Conservation (phyloP, 371 early-diverging fungal genomes). For the Lichtheimia hyalospora region DNA sequence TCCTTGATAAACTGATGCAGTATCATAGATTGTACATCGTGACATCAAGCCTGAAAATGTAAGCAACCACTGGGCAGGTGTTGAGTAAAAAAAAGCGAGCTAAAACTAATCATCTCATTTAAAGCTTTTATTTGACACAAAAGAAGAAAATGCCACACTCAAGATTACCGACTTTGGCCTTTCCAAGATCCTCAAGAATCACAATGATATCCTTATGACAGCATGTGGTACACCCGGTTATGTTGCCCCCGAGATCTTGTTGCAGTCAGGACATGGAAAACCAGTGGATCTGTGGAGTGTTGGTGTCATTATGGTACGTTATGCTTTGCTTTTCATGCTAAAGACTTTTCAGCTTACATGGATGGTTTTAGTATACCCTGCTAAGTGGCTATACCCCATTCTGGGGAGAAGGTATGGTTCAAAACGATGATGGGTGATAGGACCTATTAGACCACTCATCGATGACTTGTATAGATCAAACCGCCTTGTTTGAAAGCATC, state of each 20-base stretch:
- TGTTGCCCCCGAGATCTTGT: slow-evolving; percentile 86
- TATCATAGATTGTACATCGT: slow-evolving; percentile 74
- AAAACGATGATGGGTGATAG: neutral
- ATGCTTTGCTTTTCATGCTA: too few relatives aligned
- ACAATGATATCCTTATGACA: slow-evolving; percentile 67
- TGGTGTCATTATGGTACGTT: slow-evolving; percentile 78
- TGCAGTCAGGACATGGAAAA: slow-evolving; percentile 65
- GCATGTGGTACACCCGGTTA: slow-evolving; percentile 90
- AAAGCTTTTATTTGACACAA: slow-evolving; percentile 59
- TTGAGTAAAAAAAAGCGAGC: too few relatives aligned
- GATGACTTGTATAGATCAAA: neutral
- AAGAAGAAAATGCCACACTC: slow-evolving; percentile 42
- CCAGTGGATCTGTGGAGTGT: slow-evolving; percentile 89
- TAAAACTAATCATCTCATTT: neutral
- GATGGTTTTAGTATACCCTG: slow-evolving; percentile 61
- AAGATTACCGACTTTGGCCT: slow-evolving; percentile 85
- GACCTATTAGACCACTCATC: neutral
- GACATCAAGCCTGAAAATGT: slow-evolving; percentile 87
- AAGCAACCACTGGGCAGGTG: neutral
- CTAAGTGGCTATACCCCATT: slow-evolving; percentile 91
- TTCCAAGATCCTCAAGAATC: slow-evolving; percentile 70
- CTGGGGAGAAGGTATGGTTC: slow-evolving; percentile 63
- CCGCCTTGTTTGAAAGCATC: slow-evolving; percentile 42
- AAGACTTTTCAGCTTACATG: neutral
- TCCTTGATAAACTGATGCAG: neutral